Percentiles rank a stretch among this genome's conserved stretches.
Conservation (phyloP, 208 protist genomes). For the Crithidia brevicula region DNA sequence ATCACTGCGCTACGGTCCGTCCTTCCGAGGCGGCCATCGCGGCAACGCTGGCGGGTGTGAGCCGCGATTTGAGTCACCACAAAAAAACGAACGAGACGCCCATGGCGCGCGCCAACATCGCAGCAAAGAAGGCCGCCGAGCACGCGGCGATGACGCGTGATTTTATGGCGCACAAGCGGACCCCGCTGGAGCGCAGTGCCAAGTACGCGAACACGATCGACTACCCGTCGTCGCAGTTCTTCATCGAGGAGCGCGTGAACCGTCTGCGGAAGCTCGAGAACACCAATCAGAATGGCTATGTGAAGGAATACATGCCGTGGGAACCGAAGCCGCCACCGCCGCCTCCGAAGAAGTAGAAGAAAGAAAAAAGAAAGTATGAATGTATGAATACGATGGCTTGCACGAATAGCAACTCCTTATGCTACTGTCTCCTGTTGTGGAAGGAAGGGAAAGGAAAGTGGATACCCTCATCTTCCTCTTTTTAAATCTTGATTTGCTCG, state of each 20-base stretch:
- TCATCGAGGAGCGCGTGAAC: slow-evolving; percentile 32
- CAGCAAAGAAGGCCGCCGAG: slow-evolving; percentile 57
- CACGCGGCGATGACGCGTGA: slow-evolving; percentile 62
- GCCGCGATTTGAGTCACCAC: slow-evolving; percentile 34
- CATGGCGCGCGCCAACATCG: slow-evolving; percentile 73
- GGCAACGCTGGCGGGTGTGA: slow-evolving; percentile 39
- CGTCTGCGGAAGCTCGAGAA: slow-evolving; percentile 55
- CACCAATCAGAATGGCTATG: slow-evolving; percentile 71
- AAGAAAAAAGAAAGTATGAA: slow-evolving; percentile 6
- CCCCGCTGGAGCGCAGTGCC: slow-evolving; percentile 13
- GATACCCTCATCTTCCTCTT: too few species aligned
- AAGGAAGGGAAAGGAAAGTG: too few species aligned
- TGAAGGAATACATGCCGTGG: slow-evolving; percentile 65
- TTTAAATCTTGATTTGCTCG: too few species aligned
- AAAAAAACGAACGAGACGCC: slow-evolving; percentile 42
- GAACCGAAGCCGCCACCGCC: slow-evolving; percentile 26
- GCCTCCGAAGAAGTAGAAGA: slow-evolving; percentile 11
- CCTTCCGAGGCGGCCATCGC: slow-evolving; percentile 33
- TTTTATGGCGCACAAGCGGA: slow-evolving; percentile 49
- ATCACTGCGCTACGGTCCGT: slow-evolving; percentile 35
- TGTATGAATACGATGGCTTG: too few species aligned
- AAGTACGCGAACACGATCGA: slow-evolving; percentile 37
- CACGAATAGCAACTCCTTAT: too few species aligned
- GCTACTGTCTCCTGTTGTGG: too few species aligned
- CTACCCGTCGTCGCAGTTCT: slow-evolving; percentile 24